Percentiles rank a stretch among this genome's conserved stretches.
These are phyloP conservation scores for Carallia pectinifolia DNA, from an alignment of 345 rosid species.

Conservation along the genomic window DNA sequence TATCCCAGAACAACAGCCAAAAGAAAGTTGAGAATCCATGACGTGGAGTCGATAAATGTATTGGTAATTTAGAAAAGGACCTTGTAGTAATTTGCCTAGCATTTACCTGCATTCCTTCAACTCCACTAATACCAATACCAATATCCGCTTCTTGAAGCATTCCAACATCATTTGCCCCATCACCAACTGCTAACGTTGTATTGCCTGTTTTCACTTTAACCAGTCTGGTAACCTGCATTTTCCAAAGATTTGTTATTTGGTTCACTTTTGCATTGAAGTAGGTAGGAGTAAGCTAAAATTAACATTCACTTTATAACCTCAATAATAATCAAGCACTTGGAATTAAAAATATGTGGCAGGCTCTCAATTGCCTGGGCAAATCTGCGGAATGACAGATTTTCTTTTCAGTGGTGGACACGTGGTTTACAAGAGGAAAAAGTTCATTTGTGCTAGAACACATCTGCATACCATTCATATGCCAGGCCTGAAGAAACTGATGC, in stretches of 20 bases:
- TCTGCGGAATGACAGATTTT: too few relatives aligned
- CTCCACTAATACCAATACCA: slow-evolving; percentile 93
- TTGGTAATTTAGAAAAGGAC: neutral
- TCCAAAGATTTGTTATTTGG: slow-evolving; percentile 3
- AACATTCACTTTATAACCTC: neutral
- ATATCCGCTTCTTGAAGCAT: slow-evolving; percentile 99
- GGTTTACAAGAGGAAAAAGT: neutral
- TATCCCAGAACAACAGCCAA: slow-evolving; percentile 10
- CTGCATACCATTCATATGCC: neutral
- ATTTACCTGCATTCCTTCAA: slow-evolving; percentile 95
- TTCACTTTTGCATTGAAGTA: slow-evolving; percentile 4
- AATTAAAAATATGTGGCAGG: too few relatives aligned
- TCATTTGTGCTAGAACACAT: neutral
- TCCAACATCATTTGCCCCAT: slow-evolving; percentile 98
- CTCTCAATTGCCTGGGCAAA: too few relatives aligned
- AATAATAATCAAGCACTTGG: too few relatives aligned
- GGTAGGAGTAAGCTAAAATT: slow-evolving; percentile 1
- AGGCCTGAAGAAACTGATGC: neutral
- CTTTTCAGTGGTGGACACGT: neutral
- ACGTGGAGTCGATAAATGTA: neutral
- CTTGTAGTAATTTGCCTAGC: neutral
- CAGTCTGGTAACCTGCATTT: slow-evolving; percentile 82
- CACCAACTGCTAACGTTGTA: slow-evolving; percentile 89
- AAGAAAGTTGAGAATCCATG: slow-evolving; percentile 1
- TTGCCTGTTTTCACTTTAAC: slow-evolving; percentile 80